Evolutionary conservation across 2,329 filamentous ascomycete species (phyloP), one percentile per base, ranked within the genome.

Genomic region (Ascochyta pisi): DNA sequence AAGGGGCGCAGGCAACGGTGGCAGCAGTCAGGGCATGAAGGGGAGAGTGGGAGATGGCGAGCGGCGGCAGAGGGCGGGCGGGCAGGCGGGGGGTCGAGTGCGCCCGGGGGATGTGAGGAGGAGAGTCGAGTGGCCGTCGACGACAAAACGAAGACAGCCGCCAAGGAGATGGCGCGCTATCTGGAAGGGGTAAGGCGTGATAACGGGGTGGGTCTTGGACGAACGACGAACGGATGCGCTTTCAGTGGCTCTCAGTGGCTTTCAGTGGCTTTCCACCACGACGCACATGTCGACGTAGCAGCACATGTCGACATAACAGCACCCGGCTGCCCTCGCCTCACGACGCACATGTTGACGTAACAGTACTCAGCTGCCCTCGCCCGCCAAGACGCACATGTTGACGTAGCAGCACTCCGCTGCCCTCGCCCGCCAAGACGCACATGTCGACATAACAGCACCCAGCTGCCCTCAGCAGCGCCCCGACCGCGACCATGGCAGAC

Each of bases 401-500:
- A 19, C 13, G 5, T n/a, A 19, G 1, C n/a, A 22, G 29, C 19
- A 19, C 19, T 2, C 19, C 3, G 19, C 19, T 19, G 19, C 19
- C 19, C 19, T 19, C 19, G 19, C 19, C 2, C 19, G 2, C 19
- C 19, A 19, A 3, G 19, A 19, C 19, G 13, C 34, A 15, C 15
- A 47, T 47, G 44, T 29, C 33, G 24, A 29, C 23, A 23, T 31
- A 38, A 33, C n/a, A 22, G 29, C 16, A 16, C 16, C 16, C 1
- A 16, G 16, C 16, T 16, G 16, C 19, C 19, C 19, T 19, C 19
- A 19, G 19, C 19, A 19, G 19, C 19, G 19, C 19, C 19, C 19
- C 19, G 19, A 19, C 19, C 16, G 45, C 51, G 31, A 47, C 34
- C 54, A 74, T 74, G 72, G 60, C 64, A 23, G 70, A 70, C n/a